phyloP scores from a whole-genome alignment of 805 yeast genomes.

The Jamesozyma hellenica region DNA sequence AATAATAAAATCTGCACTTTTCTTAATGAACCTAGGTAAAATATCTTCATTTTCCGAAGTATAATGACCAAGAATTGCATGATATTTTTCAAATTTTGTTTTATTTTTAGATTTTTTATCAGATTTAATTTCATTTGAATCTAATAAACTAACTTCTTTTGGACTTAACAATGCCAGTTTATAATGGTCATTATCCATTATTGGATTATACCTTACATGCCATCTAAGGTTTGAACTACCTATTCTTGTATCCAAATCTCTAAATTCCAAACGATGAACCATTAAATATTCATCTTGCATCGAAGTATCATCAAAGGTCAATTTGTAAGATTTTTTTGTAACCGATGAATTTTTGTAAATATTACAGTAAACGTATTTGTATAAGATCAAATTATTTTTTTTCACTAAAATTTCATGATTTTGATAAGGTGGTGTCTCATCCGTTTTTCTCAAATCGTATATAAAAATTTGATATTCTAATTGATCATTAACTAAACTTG shows the following conservation, averaged over 20 bases:
- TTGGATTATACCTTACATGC: constrained; percentile 7
- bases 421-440: constrained; percentile 8
- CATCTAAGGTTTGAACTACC: constrained; percentile 6
- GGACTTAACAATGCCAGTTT: constrained; percentile 6
- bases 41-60: constrained; percentile 5
- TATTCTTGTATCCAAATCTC: constrained; percentile 7
- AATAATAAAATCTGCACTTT: constrained; percentile 6
- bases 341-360: constrained; percentile 3
- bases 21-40: constrained; percentile 5
- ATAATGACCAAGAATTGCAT: constrained; percentile 6
- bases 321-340: constrained; percentile 2
- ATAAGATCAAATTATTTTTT: constrained; percentile 2
- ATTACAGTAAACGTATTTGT: constrained; percentile 9
- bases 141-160: constrained; percentile 2
- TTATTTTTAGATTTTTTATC: constrained; percentile 1
- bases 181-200: constrained; percentile 6
- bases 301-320: constrained; percentile 1
- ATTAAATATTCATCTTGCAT: neutral
- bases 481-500: neutral
- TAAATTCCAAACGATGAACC: constrained; percentile 2
- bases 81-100: neutral
- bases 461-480: constrained; percentile 3
- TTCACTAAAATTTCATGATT: constrained; percentile 4
- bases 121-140: constrained; percentile 2
- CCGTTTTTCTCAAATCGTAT: constrained; percentile 1